Base-by-base conservation (phyloP, 768 basidiomycete genomes). In the Pisolithus marmoratus region DNA sequence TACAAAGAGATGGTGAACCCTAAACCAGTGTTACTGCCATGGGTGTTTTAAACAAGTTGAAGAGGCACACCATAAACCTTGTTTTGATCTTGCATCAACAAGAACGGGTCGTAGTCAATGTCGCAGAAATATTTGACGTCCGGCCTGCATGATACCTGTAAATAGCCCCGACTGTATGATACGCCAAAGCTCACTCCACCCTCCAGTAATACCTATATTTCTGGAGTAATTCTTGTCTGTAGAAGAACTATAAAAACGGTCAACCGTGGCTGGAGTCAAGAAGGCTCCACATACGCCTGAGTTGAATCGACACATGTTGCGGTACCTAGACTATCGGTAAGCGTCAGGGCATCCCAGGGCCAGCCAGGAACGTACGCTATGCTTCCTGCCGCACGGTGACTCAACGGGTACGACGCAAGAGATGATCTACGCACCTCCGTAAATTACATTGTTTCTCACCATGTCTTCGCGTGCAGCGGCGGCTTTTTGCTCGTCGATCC, bases 251-350 rank as follows among this genome's bases (percentile, higher is more conserved):
- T 8, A 29, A 43, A 26, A 17, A 38, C 40, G 4, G 47, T 53
- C 7, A 60, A 49, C 47, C 17, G 46, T 12, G 36, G 15, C 37
- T 20, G 20, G 26, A 38, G 31, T 20, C 5, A 44, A 15, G 48
- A 9, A 26, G 22, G 20, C 40, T 24, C 29, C 1, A 55, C 83
- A 57, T 68, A 91, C 90, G 29, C 90, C 92, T 44, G 90, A 93
- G 70, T 94, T 92, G 70, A 85, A 97, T 11, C 94, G 82, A 69
- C 94, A 96, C 94, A 96, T 95, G 59, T 95, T 93, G 38, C 94
- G 83, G 63, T 96, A 95, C 19, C 82, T 85, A 58, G 29, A 46
- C 22, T 11, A 38, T 17, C n/a, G 4, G 38, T 60, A 11, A 62
- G 51, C 19, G 22, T 34, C 14, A 20, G 26, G 42, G 40, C 27